A percentile compares a stretch with the other conserved stretches of the same genome.
Conservation (phyloP, 805 yeast species). For the Naumovozyma dairenensis region DNA sequence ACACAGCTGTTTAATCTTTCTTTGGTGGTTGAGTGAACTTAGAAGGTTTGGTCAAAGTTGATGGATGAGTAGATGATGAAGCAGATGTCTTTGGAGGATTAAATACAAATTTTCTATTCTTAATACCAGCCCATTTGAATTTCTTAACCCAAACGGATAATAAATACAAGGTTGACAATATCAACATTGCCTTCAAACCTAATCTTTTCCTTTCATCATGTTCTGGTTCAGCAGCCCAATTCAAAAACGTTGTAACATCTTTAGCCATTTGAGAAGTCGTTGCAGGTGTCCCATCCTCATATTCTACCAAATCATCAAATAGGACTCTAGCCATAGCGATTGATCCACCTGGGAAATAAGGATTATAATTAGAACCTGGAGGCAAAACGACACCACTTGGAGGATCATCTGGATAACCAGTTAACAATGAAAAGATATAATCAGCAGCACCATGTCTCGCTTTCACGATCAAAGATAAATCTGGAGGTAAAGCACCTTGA, state of each 20-base stretch:
- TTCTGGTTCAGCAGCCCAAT: constrained; percentile 98
- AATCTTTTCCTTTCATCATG: constrained; percentile 95
- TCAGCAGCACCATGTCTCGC: constrained; percentile 98
- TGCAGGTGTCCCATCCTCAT: constrained; percentile 98
- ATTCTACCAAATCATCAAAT: constrained; percentile 95
- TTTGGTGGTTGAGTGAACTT: constrained; percentile 1
- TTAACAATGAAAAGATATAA: constrained; percentile 86
- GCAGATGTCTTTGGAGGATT: constrained; percentile 65
- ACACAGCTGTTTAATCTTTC: not conserved
- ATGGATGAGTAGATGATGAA: not conserved
- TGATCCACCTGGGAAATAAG: constrained; percentile 99
- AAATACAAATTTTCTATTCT: constrained; percentile 88
- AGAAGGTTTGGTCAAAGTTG: no score
- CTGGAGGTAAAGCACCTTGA: constrained; percentile 99
- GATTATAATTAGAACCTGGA: constrained; percentile 94
- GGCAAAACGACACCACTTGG: constrained; percentile 96
- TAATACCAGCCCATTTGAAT: constrained; percentile 96
- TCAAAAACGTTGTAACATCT: constrained; percentile 90
- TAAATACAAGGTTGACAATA: constrained; percentile 69
- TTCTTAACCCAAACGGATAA: constrained; percentile 86
- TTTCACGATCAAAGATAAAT: constrained; percentile 90
- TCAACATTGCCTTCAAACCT: constrained; percentile 86
- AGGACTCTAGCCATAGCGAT: constrained; percentile 99
- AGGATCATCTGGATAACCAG: constrained; percentile 98
- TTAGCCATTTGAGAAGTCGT: constrained; percentile 98